These are phyloP conservation scores for Cryphonectria naterciae DNA, from an alignment of 2,329 filamentous ascomycete genomes.

Conservation along the genomic window DNA sequence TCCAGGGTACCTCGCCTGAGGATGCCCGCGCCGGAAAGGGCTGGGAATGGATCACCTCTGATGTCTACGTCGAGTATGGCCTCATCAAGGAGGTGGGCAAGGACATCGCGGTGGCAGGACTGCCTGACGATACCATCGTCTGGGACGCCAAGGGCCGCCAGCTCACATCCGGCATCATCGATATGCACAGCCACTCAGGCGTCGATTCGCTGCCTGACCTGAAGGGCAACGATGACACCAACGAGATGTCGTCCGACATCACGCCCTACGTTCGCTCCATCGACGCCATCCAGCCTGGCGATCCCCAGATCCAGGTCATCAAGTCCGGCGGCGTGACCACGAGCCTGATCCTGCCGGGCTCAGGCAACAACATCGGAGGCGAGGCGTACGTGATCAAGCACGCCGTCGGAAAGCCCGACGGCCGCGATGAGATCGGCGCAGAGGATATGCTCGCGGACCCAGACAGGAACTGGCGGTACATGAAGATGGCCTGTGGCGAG, in stretches of 20 bases:
- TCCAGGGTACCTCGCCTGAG: slow-evolving; percentile 52
- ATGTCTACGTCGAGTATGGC: slow-evolving; percentile 64
- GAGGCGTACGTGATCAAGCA: slow-evolving; percentile 73
- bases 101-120: slow-evolving; percentile 45
- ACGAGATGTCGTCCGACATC: slow-evolving; percentile 66
- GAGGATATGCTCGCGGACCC: slow-evolving; percentile 68
- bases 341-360: slow-evolving; percentile 68
- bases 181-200: slow-evolving; percentile 73
- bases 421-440: slow-evolving; percentile 65
- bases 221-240: slow-evolving; percentile 59
- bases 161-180: slow-evolving; percentile 69
- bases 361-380: slow-evolving; percentile 74
- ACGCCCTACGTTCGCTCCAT: slow-evolving; percentile 71
- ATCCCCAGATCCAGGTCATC: slow-evolving; percentile 69
- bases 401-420: slow-evolving; percentile 62
- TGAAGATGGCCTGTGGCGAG: slow-evolving; percentile 79
- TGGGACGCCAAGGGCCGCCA: slow-evolving; percentile 64
- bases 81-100: slow-evolving; percentile 60
- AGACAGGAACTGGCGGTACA: slow-evolving; percentile 68
- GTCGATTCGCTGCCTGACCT: slow-evolving; percentile 61
- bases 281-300: slow-evolving; percentile 65
- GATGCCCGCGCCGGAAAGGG: slow-evolving; percentile 62
- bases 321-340: slow-evolving; percentile 76
- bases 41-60: slow-evolving; percentile 62
- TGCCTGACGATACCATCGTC: slow-evolving; percentile 54